These are phyloP conservation scores for Pugionium dolabratum DNA, from an alignment of 345 rosid genomes.

Conservation along the genomic window DNA sequence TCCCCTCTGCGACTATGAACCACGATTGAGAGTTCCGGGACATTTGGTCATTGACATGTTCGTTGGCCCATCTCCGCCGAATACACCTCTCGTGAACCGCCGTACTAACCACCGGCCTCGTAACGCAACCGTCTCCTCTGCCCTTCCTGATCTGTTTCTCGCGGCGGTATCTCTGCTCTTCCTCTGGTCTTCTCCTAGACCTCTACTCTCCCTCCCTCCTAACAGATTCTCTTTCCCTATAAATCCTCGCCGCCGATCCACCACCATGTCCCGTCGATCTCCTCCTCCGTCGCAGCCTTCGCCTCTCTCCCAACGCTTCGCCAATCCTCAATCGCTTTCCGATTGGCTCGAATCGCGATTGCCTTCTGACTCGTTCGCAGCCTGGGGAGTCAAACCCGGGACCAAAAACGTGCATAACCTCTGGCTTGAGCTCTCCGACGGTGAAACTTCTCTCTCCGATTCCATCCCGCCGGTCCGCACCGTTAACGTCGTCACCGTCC, in stretches of 20 bases:
- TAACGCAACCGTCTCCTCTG: conserved; percentile 28
- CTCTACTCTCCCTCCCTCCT: conserved; percentile 40
- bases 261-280: conserved; percentile 48
- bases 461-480: conserved; percentile 75
- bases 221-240: conserved; percentile 41
- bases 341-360: conserved; percentile 85
- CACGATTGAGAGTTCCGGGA: conserved; percentile 30
- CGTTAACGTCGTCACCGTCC: conserved; percentile 68
- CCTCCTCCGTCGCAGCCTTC: conserved; percentile 23
- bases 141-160: conserved; percentile 50
- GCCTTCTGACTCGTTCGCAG: conserved; percentile 76
- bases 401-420: conserved; percentile 96
- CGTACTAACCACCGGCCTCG: conserved; percentile 37
- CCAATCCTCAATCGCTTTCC: conserved; percentile 75
- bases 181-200: conserved; percentile 47
- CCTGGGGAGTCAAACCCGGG: conserved; percentile 91
- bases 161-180: conserved; percentile 44
- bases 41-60: conserved; percentile 37
- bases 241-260: conserved; percentile 52
- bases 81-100: conserved; percentile 31
- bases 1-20: conserved; percentile 17
- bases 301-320: conserved; percentile 43
- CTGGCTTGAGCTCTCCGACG: conserved; percentile 89
- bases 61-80: conserved; percentile 42
- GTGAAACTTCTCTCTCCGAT: conserved; percentile 70